Base-by-base conservation (phyloP, 495 filamentous ascomycete species). In the Penicillium ochrochloron region DNA sequence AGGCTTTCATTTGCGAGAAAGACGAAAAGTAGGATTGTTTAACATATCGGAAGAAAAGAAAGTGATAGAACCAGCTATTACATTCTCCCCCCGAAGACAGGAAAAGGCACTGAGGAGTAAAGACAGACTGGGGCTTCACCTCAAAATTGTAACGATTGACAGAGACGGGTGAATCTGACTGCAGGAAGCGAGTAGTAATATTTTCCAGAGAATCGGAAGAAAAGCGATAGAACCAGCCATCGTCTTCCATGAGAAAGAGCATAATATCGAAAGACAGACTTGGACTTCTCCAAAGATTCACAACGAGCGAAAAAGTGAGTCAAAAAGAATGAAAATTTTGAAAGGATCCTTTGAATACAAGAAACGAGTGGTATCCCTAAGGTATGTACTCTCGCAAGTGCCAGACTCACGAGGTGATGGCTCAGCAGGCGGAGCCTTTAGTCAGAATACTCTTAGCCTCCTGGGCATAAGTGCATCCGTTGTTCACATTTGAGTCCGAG, bases 401-500 rank as follows among this genome's bases (percentile, higher is more conserved):
- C 6, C 48, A 52, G 48, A 31, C 25, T 15, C 27, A 29, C 12
- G 48, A 31, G 48, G 48, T 52, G 14, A 31, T 31, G 21, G 48
- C 48, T 52, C 25, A 67, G 44, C 61, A 68, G 48, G 66, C 57
- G 4, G 35, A 58, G 21, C 66, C 61, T 35, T 61, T 69, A 2
- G 29, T 69, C 23, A 78, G 66, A 57, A 79, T 76, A 23, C 44
- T 63, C 31, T 72, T 65, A 11, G 68, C 76, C 63, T 80, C 69
- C 63, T 82, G 77, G 33, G 74, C 79, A 60, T 78, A 82, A 42
- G 65, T 80, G 66, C 77, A 80, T 23, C 77, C 76, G 37, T 78
- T 73, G 50, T 72, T 73, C 34, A 77, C 70, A 29, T 81, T 79
- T 1, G 74, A 57, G 61, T 82, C 80, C 15, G 78, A 80, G 66